Evolutionary conservation across 2,329 filamentous ascomycete genomes (phyloP).

Genomic region (Shiraia sp.): DNA sequence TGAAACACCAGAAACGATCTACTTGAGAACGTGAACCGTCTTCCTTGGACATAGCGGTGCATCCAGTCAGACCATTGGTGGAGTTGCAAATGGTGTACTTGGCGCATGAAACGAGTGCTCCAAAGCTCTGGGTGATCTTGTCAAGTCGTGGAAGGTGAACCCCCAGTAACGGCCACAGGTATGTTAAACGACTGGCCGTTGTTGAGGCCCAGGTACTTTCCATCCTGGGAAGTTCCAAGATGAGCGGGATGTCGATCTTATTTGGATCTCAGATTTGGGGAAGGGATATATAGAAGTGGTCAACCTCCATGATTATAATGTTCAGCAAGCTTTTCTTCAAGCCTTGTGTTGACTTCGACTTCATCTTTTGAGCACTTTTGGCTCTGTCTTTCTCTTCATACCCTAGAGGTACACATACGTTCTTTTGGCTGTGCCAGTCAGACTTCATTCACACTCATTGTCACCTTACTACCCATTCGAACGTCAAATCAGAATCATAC

Average conservation of each 20-base stretch:
- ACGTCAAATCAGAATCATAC: conserved; percentile 1
- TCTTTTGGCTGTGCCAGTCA: conserved; percentile 19
- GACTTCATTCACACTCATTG: background rate
- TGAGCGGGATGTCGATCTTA: conserved; percentile 13
- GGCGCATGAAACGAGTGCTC: conserved; percentile 6
- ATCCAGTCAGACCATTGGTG: conserved; percentile 7
- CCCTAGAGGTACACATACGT: conserved; percentile 14
- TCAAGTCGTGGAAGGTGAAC: conserved; percentile 7
- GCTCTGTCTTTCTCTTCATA: conserved; percentile 10
- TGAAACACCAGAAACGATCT: conserved; percentile 16
- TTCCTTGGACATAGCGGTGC: conserved; percentile 1
- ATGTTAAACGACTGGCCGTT: conserved; percentile 14
- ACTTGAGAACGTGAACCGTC: conserved; percentile 5
- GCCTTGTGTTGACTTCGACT: conserved; percentile 11
- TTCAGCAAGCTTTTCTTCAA: conserved; percentile 16
- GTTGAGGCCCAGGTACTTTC: conserved; percentile 3
- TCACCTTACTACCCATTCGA: background rate
- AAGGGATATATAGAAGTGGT: conserved; percentile 14
- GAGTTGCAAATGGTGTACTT: conserved; percentile 4
- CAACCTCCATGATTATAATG: background rate
- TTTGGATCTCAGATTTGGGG: conserved; percentile 4
- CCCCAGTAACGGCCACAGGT: conserved; percentile 5
- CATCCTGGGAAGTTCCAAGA: conserved; percentile 9
- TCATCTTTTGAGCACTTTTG: conserved; percentile 7
- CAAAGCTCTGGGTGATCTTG: conserved; percentile 10